phyloP scores from a whole-genome alignment of 495 filamentous ascomycete species.

The Podospora anserina region DNA sequence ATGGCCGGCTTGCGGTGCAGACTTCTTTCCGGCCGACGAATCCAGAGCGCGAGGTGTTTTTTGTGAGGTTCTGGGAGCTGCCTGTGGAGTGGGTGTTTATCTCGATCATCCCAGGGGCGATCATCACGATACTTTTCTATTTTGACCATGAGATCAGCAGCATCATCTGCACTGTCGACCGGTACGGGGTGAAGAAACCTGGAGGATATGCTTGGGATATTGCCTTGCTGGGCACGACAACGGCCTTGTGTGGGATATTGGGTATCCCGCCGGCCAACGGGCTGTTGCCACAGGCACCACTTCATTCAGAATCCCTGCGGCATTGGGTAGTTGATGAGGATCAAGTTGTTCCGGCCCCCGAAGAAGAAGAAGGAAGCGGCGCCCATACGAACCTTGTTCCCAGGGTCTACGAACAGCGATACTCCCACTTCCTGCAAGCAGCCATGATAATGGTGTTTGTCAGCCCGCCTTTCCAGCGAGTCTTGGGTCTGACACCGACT shows the following conservation, averaged over 20 bases:
- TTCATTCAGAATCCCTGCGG: conserved; percentile 65
- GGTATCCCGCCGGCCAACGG: conserved; percentile 70
- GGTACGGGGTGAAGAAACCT: conserved; percentile 64
- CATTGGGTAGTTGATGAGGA: conserved; percentile 41
- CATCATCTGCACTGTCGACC: conserved; percentile 68
- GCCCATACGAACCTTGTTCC: conserved; percentile 22
- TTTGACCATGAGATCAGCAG: conserved; percentile 74
- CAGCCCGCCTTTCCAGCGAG: conserved; percentile 65
- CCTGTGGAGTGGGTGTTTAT: conserved; percentile 61
- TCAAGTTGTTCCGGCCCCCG: neutral
- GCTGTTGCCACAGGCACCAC: conserved; percentile 64
- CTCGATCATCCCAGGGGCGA: conserved; percentile 61
- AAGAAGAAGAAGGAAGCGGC: neutral
- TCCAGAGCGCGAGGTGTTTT: conserved; percentile 56
- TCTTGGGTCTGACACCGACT: conserved; percentile 65
- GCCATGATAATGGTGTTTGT: conserved; percentile 59
- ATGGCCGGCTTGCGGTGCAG: conserved; percentile 59
- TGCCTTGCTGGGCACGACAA: conserved; percentile 63
- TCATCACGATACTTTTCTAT: conserved; percentile 70
- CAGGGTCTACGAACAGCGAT: conserved; percentile 67
- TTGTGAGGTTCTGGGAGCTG: conserved; percentile 65
- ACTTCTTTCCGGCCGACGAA: conserved; percentile 57
- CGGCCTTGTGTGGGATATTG: conserved; percentile 64
- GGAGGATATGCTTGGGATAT: conserved; percentile 72
- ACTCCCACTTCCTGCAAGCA: conserved; percentile 63